These are phyloP conservation scores for Fusarium torreyae DNA, from an alignment of 2,329 filamentous ascomycete species.

Conservation along the genomic window DNA sequence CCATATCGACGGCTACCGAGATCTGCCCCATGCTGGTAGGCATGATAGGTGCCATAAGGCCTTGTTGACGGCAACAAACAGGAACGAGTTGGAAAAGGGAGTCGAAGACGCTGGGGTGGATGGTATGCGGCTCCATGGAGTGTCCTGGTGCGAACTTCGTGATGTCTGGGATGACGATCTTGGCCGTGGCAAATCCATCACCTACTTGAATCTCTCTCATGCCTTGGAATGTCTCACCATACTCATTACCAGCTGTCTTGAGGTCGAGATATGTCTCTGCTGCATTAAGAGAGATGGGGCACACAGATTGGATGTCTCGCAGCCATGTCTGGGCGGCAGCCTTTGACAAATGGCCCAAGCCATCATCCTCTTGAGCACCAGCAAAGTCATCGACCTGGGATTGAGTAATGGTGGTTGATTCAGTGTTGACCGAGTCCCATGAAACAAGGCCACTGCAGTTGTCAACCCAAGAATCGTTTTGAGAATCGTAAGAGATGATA, in stretches of 20 bases:
- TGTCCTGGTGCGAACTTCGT: constrained; percentile 3
- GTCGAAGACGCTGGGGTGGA: constrained; percentile 24
- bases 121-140: constrained; percentile 18
- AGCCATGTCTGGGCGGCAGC: constrained; percentile 11
- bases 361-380: neutral
- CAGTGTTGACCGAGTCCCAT: neutral
- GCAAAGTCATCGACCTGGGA: neutral
- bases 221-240: constrained; percentile 14
- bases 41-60: constrained; percentile 2
- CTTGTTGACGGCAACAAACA: constrained; percentile 1
- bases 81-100: constrained; percentile 12
- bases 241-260: constrained; percentile 1
- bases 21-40: constrained; percentile 3
- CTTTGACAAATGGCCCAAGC: constrained; percentile 13
- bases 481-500: constrained; percentile 8
- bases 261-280: constrained; percentile 2
- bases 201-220: constrained; percentile 13
- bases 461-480: constrained; percentile 9
- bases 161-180: constrained; percentile 16
- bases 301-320: neutral
- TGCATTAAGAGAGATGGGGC: neutral
- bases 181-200: constrained; percentile 10
- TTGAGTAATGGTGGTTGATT: neutral
- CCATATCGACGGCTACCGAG: constrained; percentile 9
- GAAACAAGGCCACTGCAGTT: constrained; percentile 19